These are phyloP conservation scores for Nakazawaea sp. DNA, from an alignment of 805 yeast species.

Conservation along the genomic window DNA sequence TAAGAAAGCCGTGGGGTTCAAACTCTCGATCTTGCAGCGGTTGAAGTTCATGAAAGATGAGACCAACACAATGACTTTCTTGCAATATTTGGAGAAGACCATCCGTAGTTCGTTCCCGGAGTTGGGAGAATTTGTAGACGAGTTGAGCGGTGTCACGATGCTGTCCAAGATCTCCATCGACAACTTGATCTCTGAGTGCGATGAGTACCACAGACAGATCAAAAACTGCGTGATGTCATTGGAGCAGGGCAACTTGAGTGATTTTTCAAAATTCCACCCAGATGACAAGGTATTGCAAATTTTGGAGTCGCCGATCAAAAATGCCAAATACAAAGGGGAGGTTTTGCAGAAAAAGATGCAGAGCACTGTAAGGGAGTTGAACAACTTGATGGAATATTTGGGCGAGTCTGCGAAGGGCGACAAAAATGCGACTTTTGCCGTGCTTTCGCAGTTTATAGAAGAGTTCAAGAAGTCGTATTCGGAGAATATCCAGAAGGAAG, in stretches of 20 bases:
- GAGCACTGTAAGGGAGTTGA: slow-evolving; percentile 58
- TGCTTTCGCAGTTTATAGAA: slow-evolving; percentile 70
- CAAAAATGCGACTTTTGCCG: slow-evolving; percentile 63
- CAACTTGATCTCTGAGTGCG: slow-evolving; percentile 69
- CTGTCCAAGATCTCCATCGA: slow-evolving; percentile 78
- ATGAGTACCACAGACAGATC: slow-evolving; percentile 51
- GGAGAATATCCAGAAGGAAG: slow-evolving; percentile 78
- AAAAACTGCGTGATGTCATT: slow-evolving; percentile 68
- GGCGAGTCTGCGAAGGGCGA: slow-evolving; percentile 79
- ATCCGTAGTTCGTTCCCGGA: slow-evolving; percentile 84
- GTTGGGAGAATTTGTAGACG: slow-evolving; percentile 66
- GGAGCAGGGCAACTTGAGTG: slow-evolving; percentile 80
- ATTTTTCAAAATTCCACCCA: slow-evolving; percentile 74
- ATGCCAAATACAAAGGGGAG: slow-evolving; percentile 66
- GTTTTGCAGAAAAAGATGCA: slow-evolving; percentile 58
- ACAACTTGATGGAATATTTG: slow-evolving; percentile 67
- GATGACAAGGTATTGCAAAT: slow-evolving; percentile 55
- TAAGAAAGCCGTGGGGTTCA: slow-evolving; percentile 91
- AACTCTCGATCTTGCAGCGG: slow-evolving; percentile 81
- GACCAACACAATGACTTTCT: slow-evolving; percentile 76
- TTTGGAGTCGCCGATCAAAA: slow-evolving; percentile 50
- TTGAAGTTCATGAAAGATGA: slow-evolving; percentile 88
- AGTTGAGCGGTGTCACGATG: slow-evolving; percentile 47
- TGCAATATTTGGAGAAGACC: slow-evolving; percentile 87
- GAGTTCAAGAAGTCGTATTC: slow-evolving; percentile 76